A percentile compares a stretch with the other conserved stretches of the same genome.
Evolutionary conservation across 768 basidiomycete species (phyloP).

Genomic region (Pulveroboletus sp.): DNA sequence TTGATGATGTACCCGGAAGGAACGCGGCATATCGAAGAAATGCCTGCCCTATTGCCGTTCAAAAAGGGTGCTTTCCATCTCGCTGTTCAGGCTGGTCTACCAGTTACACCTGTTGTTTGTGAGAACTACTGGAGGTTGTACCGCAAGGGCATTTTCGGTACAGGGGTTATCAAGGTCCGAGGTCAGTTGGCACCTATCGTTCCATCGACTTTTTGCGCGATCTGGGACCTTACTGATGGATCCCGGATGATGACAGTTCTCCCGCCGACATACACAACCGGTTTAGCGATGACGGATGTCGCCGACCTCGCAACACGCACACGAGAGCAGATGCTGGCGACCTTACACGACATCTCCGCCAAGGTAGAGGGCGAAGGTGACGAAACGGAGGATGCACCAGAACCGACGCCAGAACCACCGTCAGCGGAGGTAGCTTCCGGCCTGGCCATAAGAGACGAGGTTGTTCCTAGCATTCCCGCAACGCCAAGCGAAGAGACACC

Average conservation of each 20-base stretch:
- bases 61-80: conserved; percentile 99
- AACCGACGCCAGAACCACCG: conserved; percentile 22
- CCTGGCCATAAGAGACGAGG: conserved; percentile 19
- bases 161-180: conserved; percentile 74
- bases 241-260: conserved; percentile 53
- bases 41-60: conserved; percentile 72
- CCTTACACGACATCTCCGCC: conserved; percentile 73
- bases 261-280: conserved; percentile 78
- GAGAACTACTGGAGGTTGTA: conserved; percentile 94
- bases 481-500: conserved; percentile 23
- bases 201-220: not conserved
- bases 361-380: conserved; percentile 34
- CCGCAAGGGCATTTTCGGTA: conserved; percentile 67
- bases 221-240: not conserved
- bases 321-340: conserved; percentile 72
- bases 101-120: conserved; percentile 85
- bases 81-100: conserved; percentile 85
- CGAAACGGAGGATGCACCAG: conserved; percentile 9
- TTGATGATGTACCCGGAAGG: conserved; percentile 98
- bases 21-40: conserved; percentile 69
- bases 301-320: conserved; percentile 59
- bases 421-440: conserved; percentile 2
- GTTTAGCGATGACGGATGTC: conserved; percentile 67
- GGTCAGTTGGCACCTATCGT: conserved; percentile 36
- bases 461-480: conserved; percentile 28